These are phyloP conservation scores for Colletotrichum falcatum DNA, from an alignment of 2,329 filamentous ascomycete species.

Conservation along the genomic window DNA sequence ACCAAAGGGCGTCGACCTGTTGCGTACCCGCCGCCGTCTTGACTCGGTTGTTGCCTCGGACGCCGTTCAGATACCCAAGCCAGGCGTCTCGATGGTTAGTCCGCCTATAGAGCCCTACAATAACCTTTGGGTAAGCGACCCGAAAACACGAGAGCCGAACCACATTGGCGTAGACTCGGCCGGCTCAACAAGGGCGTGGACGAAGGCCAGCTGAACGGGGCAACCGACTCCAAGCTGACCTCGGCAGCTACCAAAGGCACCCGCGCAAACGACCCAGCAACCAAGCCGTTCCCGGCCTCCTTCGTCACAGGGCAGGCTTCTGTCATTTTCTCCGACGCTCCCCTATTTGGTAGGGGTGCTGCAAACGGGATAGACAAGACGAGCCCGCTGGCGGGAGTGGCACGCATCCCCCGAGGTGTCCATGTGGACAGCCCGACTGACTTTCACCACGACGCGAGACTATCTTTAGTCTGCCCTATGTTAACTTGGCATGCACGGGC, in stretches of 20 bases:
- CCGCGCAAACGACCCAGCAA: not conserved
- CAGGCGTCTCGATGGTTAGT: not conserved
- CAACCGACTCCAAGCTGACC: not conserved
- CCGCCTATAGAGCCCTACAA: not conserved
- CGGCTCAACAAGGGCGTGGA: not conserved
- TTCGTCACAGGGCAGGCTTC: not conserved
- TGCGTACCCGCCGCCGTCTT: too few species aligned
- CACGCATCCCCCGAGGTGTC: not conserved
- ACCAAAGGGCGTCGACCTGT: not conserved
- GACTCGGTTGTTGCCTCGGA: not conserved
- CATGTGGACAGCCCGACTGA: not conserved
- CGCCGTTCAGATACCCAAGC: not conserved
- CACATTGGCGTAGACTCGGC: not conserved
- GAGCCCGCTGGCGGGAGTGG: not conserved
- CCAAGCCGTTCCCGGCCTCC: not conserved
- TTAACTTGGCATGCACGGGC: not conserved
- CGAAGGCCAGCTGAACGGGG: not conserved
- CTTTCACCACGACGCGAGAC: not conserved
- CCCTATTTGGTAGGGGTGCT: too few species aligned
- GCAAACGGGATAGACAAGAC: not conserved
- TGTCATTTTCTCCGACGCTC: not conserved
- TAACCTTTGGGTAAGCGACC: not conserved
- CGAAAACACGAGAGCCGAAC: too few species aligned
- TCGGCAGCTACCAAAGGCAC: not conserved
- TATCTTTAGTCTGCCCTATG: not conserved